Conservation (phyloP, 768 basidiomycete genomes). For the Boletales sp. region DNA sequence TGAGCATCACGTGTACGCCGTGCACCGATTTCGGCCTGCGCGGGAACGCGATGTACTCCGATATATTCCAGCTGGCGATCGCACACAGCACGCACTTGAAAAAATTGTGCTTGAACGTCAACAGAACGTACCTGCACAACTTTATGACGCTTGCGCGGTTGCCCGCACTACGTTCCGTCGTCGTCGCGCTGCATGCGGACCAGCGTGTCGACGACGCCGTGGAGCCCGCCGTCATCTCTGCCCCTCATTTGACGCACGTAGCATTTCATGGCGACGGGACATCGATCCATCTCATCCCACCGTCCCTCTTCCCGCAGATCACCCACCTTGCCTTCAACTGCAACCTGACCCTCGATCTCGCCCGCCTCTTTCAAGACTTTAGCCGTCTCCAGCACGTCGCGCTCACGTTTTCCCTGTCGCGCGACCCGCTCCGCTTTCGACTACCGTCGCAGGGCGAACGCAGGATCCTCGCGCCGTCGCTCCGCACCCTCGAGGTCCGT, state of each 20-base stretch:
- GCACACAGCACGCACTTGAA: constrained; percentile 19
- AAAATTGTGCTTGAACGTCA: constrained; percentile 17
- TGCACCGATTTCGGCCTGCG: constrained; percentile 15
- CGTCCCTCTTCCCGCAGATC: constrained; percentile 12
- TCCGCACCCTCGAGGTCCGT: constrained; percentile 14
- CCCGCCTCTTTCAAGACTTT: constrained; percentile 17
- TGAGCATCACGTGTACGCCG: constrained; percentile 19
- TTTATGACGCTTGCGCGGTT: constrained; percentile 14
- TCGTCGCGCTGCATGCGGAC: constrained; percentile 12
- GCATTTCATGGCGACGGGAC: constrained; percentile 11
- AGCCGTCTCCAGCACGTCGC: constrained; percentile 12
- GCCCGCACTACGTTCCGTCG: constrained; percentile 12
- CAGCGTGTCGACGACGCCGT: constrained; percentile 4
- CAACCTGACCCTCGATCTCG: constrained; percentile 16
- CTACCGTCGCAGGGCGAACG: not conserved
- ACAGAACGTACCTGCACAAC: constrained; percentile 15
- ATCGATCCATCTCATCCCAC: constrained; percentile 16
- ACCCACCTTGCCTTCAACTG: constrained; percentile 24
- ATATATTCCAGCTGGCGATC: constrained; percentile 17
- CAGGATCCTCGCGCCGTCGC: constrained; percentile 1
- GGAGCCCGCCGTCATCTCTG: constrained; percentile 1
- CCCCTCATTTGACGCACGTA: constrained; percentile 17
- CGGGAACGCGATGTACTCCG: constrained; percentile 6
- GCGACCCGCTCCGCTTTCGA: constrained; percentile 9
- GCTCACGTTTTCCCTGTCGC: constrained; percentile 11